Percentiles rank a stretch among this genome's conserved stretches.
Conservation (phyloP, 805 yeast species). For the Candida silvicultrix region DNA sequence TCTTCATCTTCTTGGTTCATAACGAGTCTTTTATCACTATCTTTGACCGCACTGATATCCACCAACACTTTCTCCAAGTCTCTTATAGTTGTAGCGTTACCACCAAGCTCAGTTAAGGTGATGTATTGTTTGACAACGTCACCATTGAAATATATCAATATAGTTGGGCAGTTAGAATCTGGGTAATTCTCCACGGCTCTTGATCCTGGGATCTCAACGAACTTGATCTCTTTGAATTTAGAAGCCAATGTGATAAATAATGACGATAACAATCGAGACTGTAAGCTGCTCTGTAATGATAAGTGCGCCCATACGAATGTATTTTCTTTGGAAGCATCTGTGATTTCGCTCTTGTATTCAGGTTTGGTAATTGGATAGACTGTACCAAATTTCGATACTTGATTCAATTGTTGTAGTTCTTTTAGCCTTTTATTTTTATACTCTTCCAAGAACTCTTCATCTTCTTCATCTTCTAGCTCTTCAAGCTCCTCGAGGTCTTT, state of each 20-base stretch:
- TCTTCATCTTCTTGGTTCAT: conserved; percentile 58
- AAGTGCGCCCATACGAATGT: conserved; percentile 72
- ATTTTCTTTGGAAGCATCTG: conserved; percentile 61
- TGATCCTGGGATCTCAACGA: conserved; percentile 85
- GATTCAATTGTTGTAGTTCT: conserved; percentile 59
- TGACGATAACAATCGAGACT: conserved; percentile 63
- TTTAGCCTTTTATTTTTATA: conserved; percentile 73
- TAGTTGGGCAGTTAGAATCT: conserved; percentile 83
- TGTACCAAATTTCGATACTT: conserved; percentile 59
- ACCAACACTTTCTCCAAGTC: conserved; percentile 77
- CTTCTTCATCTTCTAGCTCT: conserved; percentile 87
- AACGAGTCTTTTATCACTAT: conserved; percentile 58
- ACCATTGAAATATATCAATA: conserved; percentile 72
- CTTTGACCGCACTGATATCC: conserved; percentile 56
- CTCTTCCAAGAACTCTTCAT: conserved; percentile 76
- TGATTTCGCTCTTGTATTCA: conserved; percentile 81
- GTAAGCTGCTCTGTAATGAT: conserved; percentile 60
- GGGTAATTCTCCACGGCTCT: conserved; percentile 94
- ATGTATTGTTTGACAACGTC: conserved; percentile 76
- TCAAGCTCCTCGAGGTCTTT: conserved; percentile 77
- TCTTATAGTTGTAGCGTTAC: conserved; percentile 59
- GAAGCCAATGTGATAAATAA: conserved; percentile 53
- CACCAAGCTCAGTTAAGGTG: conserved; percentile 78
- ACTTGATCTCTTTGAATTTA: conserved; percentile 75
- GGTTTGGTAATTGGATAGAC: conserved; percentile 79